A percentile compares a stretch with the other conserved stretches of the same genome.
These are phyloP conservation scores for Cylindrodendrum hubeiense DNA, from an alignment of 2,329 filamentous ascomycete species.

Conservation along the genomic window DNA sequence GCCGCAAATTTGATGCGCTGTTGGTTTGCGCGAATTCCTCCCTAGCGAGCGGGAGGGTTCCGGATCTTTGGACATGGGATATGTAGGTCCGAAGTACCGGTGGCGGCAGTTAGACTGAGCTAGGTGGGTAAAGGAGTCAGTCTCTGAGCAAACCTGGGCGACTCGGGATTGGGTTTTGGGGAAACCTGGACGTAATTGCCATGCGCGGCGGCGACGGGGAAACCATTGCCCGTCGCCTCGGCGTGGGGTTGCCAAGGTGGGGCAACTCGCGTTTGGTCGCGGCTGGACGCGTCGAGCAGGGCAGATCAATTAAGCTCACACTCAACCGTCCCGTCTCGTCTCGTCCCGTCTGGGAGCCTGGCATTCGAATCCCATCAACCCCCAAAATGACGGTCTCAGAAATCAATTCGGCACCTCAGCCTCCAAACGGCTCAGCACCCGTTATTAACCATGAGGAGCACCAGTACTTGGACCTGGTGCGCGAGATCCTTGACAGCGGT, in stretches of 20 bases:
- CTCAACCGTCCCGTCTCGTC: background rate
- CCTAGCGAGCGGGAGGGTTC: slow-evolving; percentile 21
- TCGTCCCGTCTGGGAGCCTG: background rate
- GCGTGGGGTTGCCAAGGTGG: background rate
- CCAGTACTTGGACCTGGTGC: slow-evolving; percentile 93
- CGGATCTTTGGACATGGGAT: slow-evolving; percentile 15
- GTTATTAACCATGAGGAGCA: slow-evolving; percentile 80
- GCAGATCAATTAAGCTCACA: slow-evolving; percentile 18
- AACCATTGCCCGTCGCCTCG: slow-evolving; percentile 14
- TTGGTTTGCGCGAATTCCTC: slow-evolving; percentile 36
- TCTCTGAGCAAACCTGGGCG: background rate
- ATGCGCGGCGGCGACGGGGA: background rate
- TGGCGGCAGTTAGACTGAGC: background rate
- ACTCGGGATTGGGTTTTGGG: background rate
- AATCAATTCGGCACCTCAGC: slow-evolving; percentile 8
- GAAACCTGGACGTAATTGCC: background rate
- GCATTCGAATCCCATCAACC: background rate
- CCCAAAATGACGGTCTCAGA: slow-evolving; percentile 37
- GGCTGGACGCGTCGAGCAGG: slow-evolving; percentile 11
- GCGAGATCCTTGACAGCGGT: slow-evolving; percentile 83
- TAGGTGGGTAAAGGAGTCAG: background rate
- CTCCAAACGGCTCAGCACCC: slow-evolving; percentile 28
- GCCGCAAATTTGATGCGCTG: slow-evolving; percentile 15
- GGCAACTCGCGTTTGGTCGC: slow-evolving; percentile 16
- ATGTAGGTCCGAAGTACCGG: slow-evolving; percentile 4